These are phyloP conservation scores for Kwoniella newhampshirensis DNA, from an alignment of 768 basidiomycete genomes.

Conservation along the genomic window DNA sequence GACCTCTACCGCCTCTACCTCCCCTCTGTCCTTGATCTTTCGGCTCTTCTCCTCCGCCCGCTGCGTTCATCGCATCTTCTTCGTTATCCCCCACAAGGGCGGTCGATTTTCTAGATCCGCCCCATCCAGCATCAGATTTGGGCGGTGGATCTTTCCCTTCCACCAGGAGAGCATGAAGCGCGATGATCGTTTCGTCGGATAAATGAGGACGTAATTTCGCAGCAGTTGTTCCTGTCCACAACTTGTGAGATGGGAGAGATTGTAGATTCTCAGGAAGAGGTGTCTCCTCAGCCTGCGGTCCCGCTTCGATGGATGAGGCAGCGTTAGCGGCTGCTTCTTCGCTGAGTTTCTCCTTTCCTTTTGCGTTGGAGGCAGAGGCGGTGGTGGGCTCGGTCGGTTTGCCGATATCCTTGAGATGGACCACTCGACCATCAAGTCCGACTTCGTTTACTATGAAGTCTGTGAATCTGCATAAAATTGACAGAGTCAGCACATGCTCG, in stretches of 20 bases:
- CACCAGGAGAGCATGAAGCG: slow-evolving; percentile 71
- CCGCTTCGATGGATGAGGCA: slow-evolving; percentile 16
- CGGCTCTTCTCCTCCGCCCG: background rate
- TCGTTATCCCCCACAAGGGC: slow-evolving; percentile 23
- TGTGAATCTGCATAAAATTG: slow-evolving; percentile 69
- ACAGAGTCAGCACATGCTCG: too few species aligned
- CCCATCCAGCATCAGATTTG: slow-evolving; percentile 75
- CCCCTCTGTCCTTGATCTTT: background rate
- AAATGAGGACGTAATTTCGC: slow-evolving; percentile 65
- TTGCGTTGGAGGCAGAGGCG: slow-evolving; percentile 23
- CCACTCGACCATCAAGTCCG: slow-evolving; percentile 71
- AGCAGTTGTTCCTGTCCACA: slow-evolving; percentile 36
- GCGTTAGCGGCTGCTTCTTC: background rate
- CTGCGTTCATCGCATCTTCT: slow-evolving; percentile 33
- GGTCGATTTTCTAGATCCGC: slow-evolving; percentile 19
- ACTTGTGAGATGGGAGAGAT: slow-evolving; percentile 21
- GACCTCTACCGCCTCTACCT: slow-evolving; percentile 28
- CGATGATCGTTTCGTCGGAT: slow-evolving; percentile 61
- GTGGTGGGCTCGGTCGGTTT: slow-evolving; percentile 62
- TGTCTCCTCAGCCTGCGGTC: slow-evolving; percentile 15
- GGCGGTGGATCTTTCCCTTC: slow-evolving; percentile 79
- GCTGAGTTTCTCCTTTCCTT: slow-evolving; percentile 17
- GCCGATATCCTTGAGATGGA: slow-evolving; percentile 75
- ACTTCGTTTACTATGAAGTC: slow-evolving; percentile 96
- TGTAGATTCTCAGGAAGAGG: slow-evolving; percentile 40